Base-by-base conservation (phyloP, 2,329 filamentous ascomycete species). In the Arthrobotrys musiformis region DNA sequence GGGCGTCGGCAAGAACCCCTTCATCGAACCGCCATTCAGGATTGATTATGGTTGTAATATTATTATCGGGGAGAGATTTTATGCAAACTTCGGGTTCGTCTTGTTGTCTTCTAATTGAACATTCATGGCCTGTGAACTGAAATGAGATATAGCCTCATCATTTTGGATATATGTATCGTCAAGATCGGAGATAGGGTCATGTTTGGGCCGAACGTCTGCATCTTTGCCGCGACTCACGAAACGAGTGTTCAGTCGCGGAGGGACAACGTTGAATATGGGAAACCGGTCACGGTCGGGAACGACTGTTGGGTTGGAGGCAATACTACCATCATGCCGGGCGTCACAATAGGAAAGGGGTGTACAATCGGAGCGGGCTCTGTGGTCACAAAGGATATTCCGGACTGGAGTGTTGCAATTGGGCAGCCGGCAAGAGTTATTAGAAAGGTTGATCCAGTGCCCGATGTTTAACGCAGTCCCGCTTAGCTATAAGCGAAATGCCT, bases 291-390 rank as follows among this genome's bases (percentile, higher is more conserved):
- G 35, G 89, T 97, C 64, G 92, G 90, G 0, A 90, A 93, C 79
- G 93, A 97, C 84, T 92, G 92, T 83, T 93, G 92, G 92, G 84
- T 94, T 30, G 92, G 90, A 0, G 91, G 91, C 0, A 90, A 90
- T 81, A 89, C 89, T 4, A 88, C 86, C 22, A 88, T 97, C 17
- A 84, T 94, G 48, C 89, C 92, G 0, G 93, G 93, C 0, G 89
- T 97, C 24, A 94, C 88, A 0, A 91, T 97, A 79, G 93, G 93
- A 0, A 86, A 87, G 67, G 93, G 93, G 0, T 86, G 85, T 3
- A 92, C 90, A 0, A 87, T 97, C 76, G 93, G 92, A 0, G 93
- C 93, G 0, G 92, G 91, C 0, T 93, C 90, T 82, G 92, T 96
- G 2, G 93, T 97, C 24, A 95, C 92, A 1, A 95, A 85, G 84